phyloP scores from a whole-genome alignment of 345 rosid genomes.

The Citrus inodora region DNA sequence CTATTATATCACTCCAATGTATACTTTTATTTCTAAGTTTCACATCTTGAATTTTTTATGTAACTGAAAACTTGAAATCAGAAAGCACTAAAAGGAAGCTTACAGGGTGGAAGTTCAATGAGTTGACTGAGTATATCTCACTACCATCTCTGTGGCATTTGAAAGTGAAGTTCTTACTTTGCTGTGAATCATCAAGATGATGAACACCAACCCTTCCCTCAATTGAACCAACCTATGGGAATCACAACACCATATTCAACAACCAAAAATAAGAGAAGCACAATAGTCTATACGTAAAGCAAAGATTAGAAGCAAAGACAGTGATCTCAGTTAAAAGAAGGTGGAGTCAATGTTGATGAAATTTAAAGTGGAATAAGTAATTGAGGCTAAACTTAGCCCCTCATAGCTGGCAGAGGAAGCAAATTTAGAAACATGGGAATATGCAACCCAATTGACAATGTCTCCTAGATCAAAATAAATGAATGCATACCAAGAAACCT shows the following conservation, averaged over 20 bases:
- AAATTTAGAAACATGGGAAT: not conserved
- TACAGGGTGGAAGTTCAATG: slow-evolving; percentile 95
- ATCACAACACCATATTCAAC: slow-evolving; percentile 18
- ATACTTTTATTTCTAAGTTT: not conserved
- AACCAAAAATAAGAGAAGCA: not conserved
- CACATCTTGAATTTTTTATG: not conserved
- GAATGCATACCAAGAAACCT: slow-evolving; percentile 77
- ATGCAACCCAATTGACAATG: too few species aligned
- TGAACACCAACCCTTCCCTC: slow-evolving; percentile 98
- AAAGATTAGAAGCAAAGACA: not conserved
- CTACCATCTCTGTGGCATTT: slow-evolving; percentile 93
- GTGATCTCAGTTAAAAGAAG: not conserved
- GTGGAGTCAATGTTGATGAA: not conserved
- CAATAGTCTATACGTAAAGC: too few species aligned
- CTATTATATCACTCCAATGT: not conserved
- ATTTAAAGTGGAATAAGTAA: not conserved
- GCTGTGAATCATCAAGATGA: slow-evolving; percentile 89
- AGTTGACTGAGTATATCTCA: slow-evolving; percentile 92
- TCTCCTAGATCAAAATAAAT: not conserved
- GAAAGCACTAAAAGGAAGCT: slow-evolving; percentile 22
- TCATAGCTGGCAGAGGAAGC: not conserved
- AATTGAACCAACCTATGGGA: slow-evolving; percentile 85
- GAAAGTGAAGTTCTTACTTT: slow-evolving; percentile 84
- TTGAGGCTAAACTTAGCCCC: not conserved
- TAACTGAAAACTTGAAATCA: not conserved